Conservation (phyloP, 768 basidiomycete species). For the Lentinus tigrinus region DNA sequence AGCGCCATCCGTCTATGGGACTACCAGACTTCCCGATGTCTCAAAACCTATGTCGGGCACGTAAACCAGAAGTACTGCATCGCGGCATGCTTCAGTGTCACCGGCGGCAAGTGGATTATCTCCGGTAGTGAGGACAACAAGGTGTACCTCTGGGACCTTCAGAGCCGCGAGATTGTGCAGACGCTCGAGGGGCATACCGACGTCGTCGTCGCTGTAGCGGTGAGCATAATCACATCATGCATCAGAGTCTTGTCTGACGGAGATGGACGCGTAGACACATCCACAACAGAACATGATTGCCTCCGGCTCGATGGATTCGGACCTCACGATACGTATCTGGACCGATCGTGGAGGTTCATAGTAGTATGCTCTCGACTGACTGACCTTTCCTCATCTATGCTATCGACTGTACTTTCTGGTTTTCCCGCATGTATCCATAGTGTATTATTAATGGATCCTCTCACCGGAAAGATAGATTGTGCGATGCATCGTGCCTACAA, state of each 20-base stretch:
- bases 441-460: slow-evolving; percentile 1
- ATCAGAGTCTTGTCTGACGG: slow-evolving; percentile 1
- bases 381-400: neutral
- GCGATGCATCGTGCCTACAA: slow-evolving; percentile 13
- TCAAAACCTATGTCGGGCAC: slow-evolving; percentile 90
- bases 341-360: slow-evolving; percentile 42
- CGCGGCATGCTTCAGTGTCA: slow-evolving; percentile 80
- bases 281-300: slow-evolving; percentile 86
- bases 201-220: slow-evolving; percentile 80
- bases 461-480: slow-evolving; percentile 6
- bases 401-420: neutral
- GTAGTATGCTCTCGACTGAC: neutral
- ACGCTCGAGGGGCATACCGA: slow-evolving; percentile 74
- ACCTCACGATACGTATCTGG: slow-evolving; percentile 84
- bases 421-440: neutral
- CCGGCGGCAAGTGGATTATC: slow-evolving; percentile 87
- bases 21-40: slow-evolving; percentile 83
- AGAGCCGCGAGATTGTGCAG: slow-evolving; percentile 83
- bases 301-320: slow-evolving; percentile 82
- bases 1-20: slow-evolving; percentile 94
- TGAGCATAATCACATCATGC: slow-evolving; percentile 28
- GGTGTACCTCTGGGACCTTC: slow-evolving; percentile 88
- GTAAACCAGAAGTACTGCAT: slow-evolving; percentile 82
- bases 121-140: slow-evolving; percentile 91
- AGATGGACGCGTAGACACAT: slow-evolving; percentile 57